These are phyloP conservation scores for Echeveria elegans DNA, from an alignment of 164 flowering plant species.

Conservation along the genomic window DNA sequence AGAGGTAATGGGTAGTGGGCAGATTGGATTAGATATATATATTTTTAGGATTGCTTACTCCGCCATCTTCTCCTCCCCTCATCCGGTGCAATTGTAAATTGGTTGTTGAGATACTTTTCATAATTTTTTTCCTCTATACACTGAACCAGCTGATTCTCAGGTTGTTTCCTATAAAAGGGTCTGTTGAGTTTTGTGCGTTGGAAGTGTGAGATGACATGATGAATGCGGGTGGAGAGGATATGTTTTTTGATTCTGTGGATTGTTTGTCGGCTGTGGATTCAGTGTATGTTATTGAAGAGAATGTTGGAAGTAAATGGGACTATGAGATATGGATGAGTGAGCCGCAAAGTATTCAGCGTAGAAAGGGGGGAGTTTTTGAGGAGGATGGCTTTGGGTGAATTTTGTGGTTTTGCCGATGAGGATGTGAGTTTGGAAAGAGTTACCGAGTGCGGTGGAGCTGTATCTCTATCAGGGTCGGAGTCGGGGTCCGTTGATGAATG, in stretches of 20 bases:
- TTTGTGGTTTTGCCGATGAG: too few relatives aligned
- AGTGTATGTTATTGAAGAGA: conserved; percentile 15
- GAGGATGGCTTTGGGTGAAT: too few relatives aligned
- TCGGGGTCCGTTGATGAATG: neutral
- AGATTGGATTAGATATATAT: neutral
- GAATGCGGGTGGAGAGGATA: conserved; percentile 31
- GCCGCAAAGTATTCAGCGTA: conserved; percentile 45
- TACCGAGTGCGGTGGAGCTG: too few relatives aligned
- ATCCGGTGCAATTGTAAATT: neutral
- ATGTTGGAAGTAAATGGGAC: conserved; percentile 13
- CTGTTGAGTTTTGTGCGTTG: neutral
- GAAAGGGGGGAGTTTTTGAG: too few relatives aligned
- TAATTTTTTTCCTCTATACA: neutral
- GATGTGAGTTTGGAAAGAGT: too few relatives aligned
- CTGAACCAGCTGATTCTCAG: neutral
- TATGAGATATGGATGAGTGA: conserved; percentile 58
- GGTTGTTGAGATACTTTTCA: neutral
- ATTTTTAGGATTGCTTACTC: conserved; percentile 15
- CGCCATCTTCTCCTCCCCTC: conserved; percentile 19
- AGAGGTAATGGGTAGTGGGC: neutral
- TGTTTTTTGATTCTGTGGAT: conserved; percentile 59
- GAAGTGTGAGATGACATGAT: conserved; percentile 26
- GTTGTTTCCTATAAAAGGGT: too few relatives aligned
- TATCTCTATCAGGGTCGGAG: too few relatives aligned
- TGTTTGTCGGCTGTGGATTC: conserved; percentile 30